A percentile compares a stretch with the other conserved stretches of the same genome.
Evolutionary conservation across 352 stramenopile species (phyloP).

Genomic region (Achlya hypogyna): DNA sequence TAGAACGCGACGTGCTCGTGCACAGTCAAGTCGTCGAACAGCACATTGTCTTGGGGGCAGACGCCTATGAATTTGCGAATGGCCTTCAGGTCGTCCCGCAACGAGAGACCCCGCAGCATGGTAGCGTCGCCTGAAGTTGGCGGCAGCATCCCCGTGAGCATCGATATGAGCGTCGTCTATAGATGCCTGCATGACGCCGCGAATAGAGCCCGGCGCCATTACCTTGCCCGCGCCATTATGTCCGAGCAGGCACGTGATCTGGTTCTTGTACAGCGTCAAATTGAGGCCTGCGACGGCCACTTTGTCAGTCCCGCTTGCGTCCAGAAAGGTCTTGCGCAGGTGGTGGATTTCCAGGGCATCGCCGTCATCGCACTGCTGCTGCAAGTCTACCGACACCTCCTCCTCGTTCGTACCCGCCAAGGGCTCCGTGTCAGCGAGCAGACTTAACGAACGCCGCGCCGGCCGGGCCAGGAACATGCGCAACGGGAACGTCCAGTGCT

Average conservation of each 20-base stretch:
- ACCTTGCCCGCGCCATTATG: conserved; percentile 93
- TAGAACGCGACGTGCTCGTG: conserved; percentile 95
- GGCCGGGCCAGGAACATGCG: conserved; percentile 55
- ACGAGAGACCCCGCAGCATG: conserved; percentile 41
- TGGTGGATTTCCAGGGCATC: conserved; percentile 46
- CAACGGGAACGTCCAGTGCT: conserved; percentile 84
- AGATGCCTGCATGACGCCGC: not conserved
- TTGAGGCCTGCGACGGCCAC: conserved; percentile 80
- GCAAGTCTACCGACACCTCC: conserved; percentile 20
- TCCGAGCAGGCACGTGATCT: conserved; percentile 91
- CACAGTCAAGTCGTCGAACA: conserved; percentile 94
- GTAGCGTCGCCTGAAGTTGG: conserved; percentile 44
- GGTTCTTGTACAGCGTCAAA: conserved; percentile 86
- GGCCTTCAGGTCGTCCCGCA: conserved; percentile 59
- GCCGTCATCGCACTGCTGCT: conserved; percentile 40
- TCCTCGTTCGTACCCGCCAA: conserved; percentile 20
- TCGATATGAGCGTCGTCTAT: conserved; percentile 73
- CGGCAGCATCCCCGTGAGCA: conserved; percentile 64
- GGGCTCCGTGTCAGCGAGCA: conserved; percentile 20
- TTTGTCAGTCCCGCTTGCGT: conserved; percentile 39
- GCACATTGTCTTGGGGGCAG: conserved; percentile 95
- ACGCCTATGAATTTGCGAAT: conserved; percentile 91
- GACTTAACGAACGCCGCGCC: not conserved
- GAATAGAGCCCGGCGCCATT: not conserved
- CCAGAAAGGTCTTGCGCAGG: conserved; percentile 46